These are phyloP conservation scores for Fusarium brachygibbosum DNA, from an alignment of 2,329 filamentous ascomycete genomes.

Conservation along the genomic window DNA sequence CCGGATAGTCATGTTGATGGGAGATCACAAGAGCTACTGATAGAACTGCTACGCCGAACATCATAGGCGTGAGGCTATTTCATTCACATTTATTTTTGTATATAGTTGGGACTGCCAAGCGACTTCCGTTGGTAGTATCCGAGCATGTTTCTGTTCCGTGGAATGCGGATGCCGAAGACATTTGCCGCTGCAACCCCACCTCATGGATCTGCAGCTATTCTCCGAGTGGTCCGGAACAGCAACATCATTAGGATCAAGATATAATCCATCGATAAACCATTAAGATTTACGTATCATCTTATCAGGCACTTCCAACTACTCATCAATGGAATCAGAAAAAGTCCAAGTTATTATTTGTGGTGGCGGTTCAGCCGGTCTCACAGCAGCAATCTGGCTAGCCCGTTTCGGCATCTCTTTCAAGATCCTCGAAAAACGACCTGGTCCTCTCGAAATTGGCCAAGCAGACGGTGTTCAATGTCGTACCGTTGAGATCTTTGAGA, in stretches of 20 bases:
- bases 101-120: neutral
- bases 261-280: neutral
- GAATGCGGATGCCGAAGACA: constrained; percentile 15
- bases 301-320: accelerated
- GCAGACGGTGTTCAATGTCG: constrained; percentile 69
- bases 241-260: neutral
- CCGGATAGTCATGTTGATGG: neutral
- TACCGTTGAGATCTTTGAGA: constrained; percentile 79
- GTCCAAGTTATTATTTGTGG: constrained; percentile 25
- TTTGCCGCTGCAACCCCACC: constrained; percentile 13
- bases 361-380: constrained; percentile 25
- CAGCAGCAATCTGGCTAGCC: constrained; percentile 23
- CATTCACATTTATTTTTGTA: neutral
- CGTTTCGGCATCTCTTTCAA: constrained; percentile 25
- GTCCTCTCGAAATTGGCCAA: constrained; percentile 52
- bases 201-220: neutral
- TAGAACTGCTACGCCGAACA: neutral
- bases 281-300: neutral
- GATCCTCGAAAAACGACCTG: constrained; percentile 11
- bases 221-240: neutral
- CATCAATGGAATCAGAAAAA: constrained; percentile 8
- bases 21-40: neutral
- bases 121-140: neutral
- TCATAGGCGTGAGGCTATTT: too few species aligned
- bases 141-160: constrained; percentile 5